Conservation (phyloP, 2,329 filamentous ascomycete species). For the Fusarium pininemorale region DNA sequence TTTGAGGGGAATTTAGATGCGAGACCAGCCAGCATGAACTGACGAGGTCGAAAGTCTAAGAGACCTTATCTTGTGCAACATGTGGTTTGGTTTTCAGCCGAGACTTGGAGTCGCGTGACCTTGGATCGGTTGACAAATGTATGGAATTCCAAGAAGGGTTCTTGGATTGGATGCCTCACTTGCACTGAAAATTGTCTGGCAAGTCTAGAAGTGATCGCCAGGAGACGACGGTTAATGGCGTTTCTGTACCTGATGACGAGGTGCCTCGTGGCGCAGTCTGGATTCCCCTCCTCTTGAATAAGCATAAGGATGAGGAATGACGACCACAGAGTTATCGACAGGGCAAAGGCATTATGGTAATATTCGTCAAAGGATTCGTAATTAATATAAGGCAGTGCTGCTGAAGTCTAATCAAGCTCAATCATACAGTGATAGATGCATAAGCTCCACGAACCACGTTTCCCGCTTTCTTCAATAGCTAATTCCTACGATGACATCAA, state of each 20-base stretch:
- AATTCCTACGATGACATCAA: slow-evolving; percentile 3
- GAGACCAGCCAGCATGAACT: background rate
- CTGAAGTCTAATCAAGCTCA: background rate
- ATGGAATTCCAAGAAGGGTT: background rate
- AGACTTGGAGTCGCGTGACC: slow-evolving; percentile 2
- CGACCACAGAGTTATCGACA: background rate
- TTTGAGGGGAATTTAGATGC: background rate
- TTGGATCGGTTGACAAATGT: background rate
- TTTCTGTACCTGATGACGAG: slow-evolving; percentile 26
- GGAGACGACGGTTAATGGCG: slow-evolving; percentile 19
- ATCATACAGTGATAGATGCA: background rate
- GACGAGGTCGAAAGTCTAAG: background rate
- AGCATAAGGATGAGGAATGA: background rate
- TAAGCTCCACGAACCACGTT: slow-evolving; percentile 8
- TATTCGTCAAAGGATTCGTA: background rate
- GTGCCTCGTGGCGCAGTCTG: slow-evolving; percentile 20
- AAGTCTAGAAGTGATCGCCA: slow-evolving; percentile 8
- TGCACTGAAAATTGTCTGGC: background rate
- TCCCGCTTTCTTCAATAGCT: slow-evolving; percentile 1
- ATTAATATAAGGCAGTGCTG: background rate
- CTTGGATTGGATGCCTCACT: background rate
- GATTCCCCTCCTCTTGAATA: slow-evolving; percentile 1
- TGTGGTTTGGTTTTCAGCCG: background rate
- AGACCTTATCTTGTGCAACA: background rate
- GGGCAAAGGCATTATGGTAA: background rate